Base-by-base conservation (phyloP, 1,139 yeast species). In the Lodderomyces jiufengensis region DNA sequence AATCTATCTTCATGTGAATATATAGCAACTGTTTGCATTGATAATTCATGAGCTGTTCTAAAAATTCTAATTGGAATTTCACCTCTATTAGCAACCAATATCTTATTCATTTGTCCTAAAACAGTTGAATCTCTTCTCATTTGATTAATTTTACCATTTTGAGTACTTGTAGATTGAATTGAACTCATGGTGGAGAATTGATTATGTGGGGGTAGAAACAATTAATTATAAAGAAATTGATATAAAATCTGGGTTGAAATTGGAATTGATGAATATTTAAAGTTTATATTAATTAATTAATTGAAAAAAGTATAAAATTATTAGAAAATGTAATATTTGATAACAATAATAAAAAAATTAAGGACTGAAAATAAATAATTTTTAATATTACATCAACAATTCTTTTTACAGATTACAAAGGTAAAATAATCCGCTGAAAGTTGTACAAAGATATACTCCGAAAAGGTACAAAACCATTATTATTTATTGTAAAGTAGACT, bases 21-120 rank as follows among this genome's bases (percentile, higher is more conserved):
- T 55, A 94, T 83, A 34, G 98, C 98, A 37, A 92, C 97, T 0
- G 99, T 92, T 56, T 85, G 90, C 96, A 94, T 87, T 29, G 95
- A 84, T 56, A 92, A 73, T 63, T 94, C 98, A 66, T 94, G 98
- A 43, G 98, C 98, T 24, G 97, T 84, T 67, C 98, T 78, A 66
- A 92, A 94, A 59, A 92, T 83, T 65, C 94, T 69, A 54, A 84
- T 80, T 33, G 92, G 94, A 52, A 85, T 85, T 63, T 90, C 98
- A 51, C 97, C 97, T 66, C 98, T 78, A 70, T 90, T 90, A 49
- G 97, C 97, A 36, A 90, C 97, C 54, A 84, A 65, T 52, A 84
- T 75, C 66, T 84, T 84, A 66, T 81, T 81, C 66, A 80, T 73
- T 48, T 75, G 74, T 33, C 84, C 82, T 47, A 78, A 61, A 33